Evolutionary conservation across 2,329 filamentous ascomycete genomes (phyloP).

Genomic region (Ascochyta pisi): DNA sequence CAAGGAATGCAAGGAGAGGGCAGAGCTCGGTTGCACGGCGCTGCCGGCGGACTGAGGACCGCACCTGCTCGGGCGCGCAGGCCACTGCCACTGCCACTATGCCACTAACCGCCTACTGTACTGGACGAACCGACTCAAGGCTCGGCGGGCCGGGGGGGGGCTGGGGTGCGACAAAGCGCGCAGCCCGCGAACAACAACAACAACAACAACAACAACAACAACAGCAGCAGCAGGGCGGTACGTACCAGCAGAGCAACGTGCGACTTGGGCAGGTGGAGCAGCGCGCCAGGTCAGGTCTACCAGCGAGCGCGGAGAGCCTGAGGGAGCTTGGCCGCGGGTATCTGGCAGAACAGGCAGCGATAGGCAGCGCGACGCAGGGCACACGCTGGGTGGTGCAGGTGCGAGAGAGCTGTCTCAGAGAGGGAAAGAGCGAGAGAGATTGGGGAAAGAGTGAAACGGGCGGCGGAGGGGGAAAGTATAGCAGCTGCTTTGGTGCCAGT

Average conservation of each 20-base stretch:
- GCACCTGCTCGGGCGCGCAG: conserved; percentile 20
- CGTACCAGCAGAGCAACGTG: conserved; percentile 26
- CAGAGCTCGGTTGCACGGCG: conserved; percentile 41
- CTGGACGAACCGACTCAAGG: conserved; percentile 7
- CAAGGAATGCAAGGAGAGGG: conserved; percentile 48
- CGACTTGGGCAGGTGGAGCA: conserved; percentile 6
- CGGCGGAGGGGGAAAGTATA: conserved; percentile 45
- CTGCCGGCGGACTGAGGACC: conserved; percentile 20
- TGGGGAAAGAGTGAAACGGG: conserved; percentile 50
- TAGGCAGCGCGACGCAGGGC: conserved; percentile 30
- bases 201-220: conserved; percentile 13
- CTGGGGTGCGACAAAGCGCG: conserved; percentile 21
- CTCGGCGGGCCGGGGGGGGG: conserved; percentile 18
- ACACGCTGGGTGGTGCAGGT: conserved; percentile 38
- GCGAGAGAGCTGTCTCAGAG: conserved; percentile 49
- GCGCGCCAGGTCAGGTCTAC: conserved; percentile 11
- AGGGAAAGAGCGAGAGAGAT: conserved; percentile 51
- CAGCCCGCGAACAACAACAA: conserved; percentile 16
- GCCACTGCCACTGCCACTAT: not conserved
- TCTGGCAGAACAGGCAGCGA: conserved; percentile 23
- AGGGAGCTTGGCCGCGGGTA: conserved; percentile 30
- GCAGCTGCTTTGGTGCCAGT: conserved; percentile 25
- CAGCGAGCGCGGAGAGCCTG: conserved; percentile 23
- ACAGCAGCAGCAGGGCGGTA: conserved; percentile 11
- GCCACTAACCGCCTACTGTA: not conserved